Evolutionary conservation across 768 basidiomycete genomes (phyloP).

Genomic region (Panellus pusillus): DNA sequence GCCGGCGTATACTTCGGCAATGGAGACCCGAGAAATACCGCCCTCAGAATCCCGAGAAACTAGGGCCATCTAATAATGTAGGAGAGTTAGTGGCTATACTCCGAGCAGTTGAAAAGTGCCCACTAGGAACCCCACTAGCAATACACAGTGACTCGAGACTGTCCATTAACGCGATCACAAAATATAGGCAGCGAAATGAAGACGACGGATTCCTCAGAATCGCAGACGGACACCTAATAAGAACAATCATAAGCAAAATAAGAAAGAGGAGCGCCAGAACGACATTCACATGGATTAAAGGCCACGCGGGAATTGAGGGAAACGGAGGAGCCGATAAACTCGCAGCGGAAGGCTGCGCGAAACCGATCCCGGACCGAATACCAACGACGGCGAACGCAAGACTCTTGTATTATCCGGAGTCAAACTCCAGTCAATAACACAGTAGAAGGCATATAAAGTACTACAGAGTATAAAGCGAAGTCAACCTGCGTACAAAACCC

Average conservation of each 20-base stretch:
- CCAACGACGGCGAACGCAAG: too few species aligned
- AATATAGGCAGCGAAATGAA: neutral
- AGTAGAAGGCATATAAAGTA: too few species aligned
- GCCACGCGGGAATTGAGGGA: conserved; percentile 19
- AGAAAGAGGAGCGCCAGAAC: conserved; percentile 18
- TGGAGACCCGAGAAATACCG: neutral
- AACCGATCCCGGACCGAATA: too few species aligned
- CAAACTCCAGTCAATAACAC: too few species aligned
- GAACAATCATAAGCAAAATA: conserved; percentile 2
- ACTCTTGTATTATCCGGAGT: too few species aligned
- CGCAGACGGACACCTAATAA: neutral
- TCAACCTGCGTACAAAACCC: too few species aligned
- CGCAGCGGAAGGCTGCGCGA: conserved; percentile 18
- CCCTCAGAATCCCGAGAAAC: neutral
- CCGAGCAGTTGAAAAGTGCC: neutral
- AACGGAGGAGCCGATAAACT: conserved; percentile 28
- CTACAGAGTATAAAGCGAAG: too few species aligned
- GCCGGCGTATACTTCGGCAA: conserved; percentile 1
- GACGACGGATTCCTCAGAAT: neutral
- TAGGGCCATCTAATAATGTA: conserved; percentile 4
- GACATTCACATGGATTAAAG: conserved; percentile 28
- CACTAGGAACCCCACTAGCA: neutral
- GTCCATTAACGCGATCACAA: neutral
- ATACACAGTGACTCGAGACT: neutral
- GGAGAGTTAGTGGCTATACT: conserved; percentile 7